Conservation (phyloP, 2,329 filamentous ascomycete species). For the Didymella segeticola region DNA sequence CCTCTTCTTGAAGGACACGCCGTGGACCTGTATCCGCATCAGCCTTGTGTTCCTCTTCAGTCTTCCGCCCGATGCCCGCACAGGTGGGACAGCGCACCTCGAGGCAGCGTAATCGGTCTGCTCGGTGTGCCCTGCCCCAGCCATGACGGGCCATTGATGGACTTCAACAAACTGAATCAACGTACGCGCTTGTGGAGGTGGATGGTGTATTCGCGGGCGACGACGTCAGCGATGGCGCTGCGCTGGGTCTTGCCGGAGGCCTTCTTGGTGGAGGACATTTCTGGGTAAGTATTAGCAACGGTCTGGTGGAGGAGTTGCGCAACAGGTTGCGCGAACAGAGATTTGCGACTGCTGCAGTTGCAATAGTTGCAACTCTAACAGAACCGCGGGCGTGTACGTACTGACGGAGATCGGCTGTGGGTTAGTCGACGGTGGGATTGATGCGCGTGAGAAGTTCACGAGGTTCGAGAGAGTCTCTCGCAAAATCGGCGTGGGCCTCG, state of each 20-base stretch:
- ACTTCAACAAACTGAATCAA: slow-evolving; percentile 76
- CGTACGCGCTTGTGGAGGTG: slow-evolving; percentile 99
- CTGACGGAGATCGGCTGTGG: slow-evolving; percentile 35
- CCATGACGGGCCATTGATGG: slow-evolving; percentile 62
- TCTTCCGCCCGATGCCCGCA: slow-evolving; percentile 69
- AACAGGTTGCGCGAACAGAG: background rate
- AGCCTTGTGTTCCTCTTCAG: slow-evolving; percentile 56
- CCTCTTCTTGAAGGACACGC: slow-evolving; percentile 99
- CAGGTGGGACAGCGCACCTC: slow-evolving; percentile 12
- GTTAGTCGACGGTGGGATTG: slow-evolving; percentile 37
- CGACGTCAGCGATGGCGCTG: slow-evolving; percentile 98
- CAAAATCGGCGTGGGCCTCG: slow-evolving; percentile 26
- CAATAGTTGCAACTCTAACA: background rate
- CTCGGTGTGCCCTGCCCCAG: slow-evolving; percentile 22
- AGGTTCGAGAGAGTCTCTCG: slow-evolving; percentile 5
- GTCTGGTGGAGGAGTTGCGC: background rate
- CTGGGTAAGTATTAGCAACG: slow-evolving; percentile 30
- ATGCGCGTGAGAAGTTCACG: slow-evolving; percentile 28
- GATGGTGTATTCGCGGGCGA: slow-evolving; percentile 99
- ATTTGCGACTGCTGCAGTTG: background rate
- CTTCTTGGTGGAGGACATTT: slow-evolving; percentile 62
- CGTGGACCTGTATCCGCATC: slow-evolving; percentile 79
- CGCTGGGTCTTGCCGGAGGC: slow-evolving; percentile 71
- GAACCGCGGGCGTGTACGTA: slow-evolving; percentile 23
- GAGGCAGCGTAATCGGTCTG: slow-evolving; percentile 31